Percentiles rank a stretch among this genome's conserved stretches.
Evolutionary conservation across 169 alveolate species (phyloP).

Genomic region (Cytauxzoon felis): DNA sequence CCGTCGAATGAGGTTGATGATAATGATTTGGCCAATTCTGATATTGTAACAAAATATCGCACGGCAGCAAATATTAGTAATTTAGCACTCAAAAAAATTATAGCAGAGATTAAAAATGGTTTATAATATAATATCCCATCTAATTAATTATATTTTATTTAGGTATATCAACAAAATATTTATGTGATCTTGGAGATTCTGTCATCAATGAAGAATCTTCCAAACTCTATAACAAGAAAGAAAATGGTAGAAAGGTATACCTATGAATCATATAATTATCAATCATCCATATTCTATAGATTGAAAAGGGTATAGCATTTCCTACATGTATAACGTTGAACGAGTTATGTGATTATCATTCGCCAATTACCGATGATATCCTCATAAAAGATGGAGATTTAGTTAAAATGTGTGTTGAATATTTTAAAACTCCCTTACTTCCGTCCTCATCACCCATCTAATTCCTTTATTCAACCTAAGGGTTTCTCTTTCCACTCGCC

Average conservation of each 20-base stretch:
- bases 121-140: neutral
- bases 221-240: constrained; percentile 64
- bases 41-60: constrained; percentile 63
- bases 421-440: too few species aligned
- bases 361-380: constrained; percentile 78
- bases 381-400: constrained; percentile 49
- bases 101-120: constrained; percentile 40
- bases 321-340: constrained; percentile 95
- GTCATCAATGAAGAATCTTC: constrained; percentile 21
- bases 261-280: neutral
- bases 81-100: constrained; percentile 33
- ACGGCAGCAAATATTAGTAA: constrained; percentile 55
- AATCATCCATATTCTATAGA: constrained; percentile 2
- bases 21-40: constrained; percentile 54
- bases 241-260: constrained; percentile 52
- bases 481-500: too few species aligned
- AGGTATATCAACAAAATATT: constrained; percentile 50
- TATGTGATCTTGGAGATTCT: constrained; percentile 48
- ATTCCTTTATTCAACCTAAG: too few species aligned
- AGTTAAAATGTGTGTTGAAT: constrained; percentile 53
- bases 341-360: constrained; percentile 89
- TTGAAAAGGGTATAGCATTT: constrained; percentile 92
- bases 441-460: too few species aligned
- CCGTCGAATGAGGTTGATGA: constrained; percentile 50
- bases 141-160: neutral